Evolutionary conservation across 768 basidiomycete genomes (phyloP), one percentile per base, ranked within the genome.

Genomic region (Collybia mongolica): DNA sequence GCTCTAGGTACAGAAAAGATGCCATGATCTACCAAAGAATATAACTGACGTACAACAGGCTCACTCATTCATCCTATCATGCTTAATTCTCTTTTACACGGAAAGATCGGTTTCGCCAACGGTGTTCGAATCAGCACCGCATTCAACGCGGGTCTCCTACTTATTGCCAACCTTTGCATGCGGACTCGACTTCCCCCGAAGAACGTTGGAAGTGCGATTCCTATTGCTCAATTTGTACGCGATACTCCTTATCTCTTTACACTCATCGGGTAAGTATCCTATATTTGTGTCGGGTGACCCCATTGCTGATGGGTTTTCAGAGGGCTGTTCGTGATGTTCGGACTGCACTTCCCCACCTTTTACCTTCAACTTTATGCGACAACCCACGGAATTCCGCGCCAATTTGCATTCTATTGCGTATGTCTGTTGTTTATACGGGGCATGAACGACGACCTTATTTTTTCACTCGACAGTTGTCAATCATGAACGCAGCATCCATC

Each of bases 401-500:
- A 39, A 12, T 51, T 69, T 12, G 64, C 64, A 3, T 62, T 67
- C 48, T 67, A 69, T 44, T 54, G 44, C 9, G 44, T 44, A 19
- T 3, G 44, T 35, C 6, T 2, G 26, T 19, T 12, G 11, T 11
- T 26, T 43, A n/a, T 5, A 4, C 24, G 14, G 22, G 6, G 17
- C n/a, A 14, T 7, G 14, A 43, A 22, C 42, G 12, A 15, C 15
- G n/a, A 15, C 14, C 23, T 43, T 19, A 43, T 14, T 5, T 2
- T 4, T 26, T 7, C 8, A 22, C n/a, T 24, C 44, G 12, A 32
- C 15, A 82, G 75, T 47, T 83, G 6, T 71, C 80, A 0, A 72
- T 85, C 23, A 54, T 84, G 19, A 86, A 83, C 47, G 81, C 71
- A 4, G 72, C 72, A 15, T 73, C 73, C 38, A 60, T 80, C 2